Conservation (phyloP, 2,329 filamentous ascomycete genomes). For the Exophiala xenobiotica region DNA sequence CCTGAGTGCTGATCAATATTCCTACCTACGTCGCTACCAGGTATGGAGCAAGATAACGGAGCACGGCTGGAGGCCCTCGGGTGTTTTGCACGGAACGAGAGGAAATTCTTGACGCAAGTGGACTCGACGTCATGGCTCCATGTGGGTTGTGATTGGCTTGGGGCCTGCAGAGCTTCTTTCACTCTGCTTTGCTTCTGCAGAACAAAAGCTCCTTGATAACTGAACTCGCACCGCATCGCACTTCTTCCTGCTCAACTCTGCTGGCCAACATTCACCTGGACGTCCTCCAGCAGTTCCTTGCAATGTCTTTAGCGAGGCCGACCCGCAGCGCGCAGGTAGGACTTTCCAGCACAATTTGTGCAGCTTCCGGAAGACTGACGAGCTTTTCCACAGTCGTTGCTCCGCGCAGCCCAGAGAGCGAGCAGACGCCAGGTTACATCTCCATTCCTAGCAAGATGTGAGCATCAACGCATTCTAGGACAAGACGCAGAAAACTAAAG, state of each 20-base stretch:
- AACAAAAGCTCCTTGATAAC: slow-evolving; percentile 9
- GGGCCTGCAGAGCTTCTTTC: slow-evolving; percentile 19
- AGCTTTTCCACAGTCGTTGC: slow-evolving; percentile 27
- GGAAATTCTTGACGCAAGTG: not conserved
- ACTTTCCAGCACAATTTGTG: not conserved
- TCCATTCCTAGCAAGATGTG: slow-evolving; percentile 28
- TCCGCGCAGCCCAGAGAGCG: slow-evolving; percentile 27
- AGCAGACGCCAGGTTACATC: slow-evolving; percentile 16
- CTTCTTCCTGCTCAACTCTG: slow-evolving; percentile 2
- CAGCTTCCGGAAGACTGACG: slow-evolving; percentile 3
- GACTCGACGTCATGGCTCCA: slow-evolving; percentile 2
- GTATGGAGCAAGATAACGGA: too few relatives aligned
- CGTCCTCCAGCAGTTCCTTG: not conserved
- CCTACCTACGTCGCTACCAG: not conserved
- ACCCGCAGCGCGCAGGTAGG: slow-evolving; percentile 29
- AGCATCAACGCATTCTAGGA: too few relatives aligned
- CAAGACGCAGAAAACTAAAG: slow-evolving; percentile 3
- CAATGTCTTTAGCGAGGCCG: slow-evolving; percentile 29
- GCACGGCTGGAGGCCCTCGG: too few relatives aligned
- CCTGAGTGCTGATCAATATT: not conserved
- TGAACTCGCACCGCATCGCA: slow-evolving; percentile 5
- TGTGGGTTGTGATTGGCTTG: slow-evolving; percentile 7
- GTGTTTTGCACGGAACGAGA: not conserved
- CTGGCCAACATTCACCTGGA: slow-evolving; percentile 3
- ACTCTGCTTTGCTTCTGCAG: not conserved